phyloP scores from a whole-genome alignment of 805 yeast genomes.

The Cyberlindnera japonica region DNA sequence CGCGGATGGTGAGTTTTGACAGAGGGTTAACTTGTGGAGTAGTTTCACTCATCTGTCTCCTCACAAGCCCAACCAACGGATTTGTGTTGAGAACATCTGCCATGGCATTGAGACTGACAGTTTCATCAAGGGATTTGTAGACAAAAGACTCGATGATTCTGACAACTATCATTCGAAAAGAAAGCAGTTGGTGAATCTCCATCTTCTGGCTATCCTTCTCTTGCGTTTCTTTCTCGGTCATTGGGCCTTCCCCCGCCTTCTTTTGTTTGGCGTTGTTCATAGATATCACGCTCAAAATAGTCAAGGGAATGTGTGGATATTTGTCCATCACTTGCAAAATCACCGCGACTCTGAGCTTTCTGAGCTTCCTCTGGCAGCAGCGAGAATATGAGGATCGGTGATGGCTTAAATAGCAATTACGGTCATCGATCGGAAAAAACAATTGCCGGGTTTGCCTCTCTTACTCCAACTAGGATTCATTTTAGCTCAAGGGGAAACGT shows the following conservation, averaged over 20 bases:
- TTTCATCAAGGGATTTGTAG: slow-evolving; percentile 21
- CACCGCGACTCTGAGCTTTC: no score
- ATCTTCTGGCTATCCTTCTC: background rate
- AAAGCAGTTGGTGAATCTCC: slow-evolving; percentile 12
- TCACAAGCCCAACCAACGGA: slow-evolving; percentile 14
- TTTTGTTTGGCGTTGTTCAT: background rate
- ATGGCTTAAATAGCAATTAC: no score
- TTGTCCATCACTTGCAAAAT: no score
- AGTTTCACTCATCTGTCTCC: slow-evolving; percentile 10
- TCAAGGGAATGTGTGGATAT: no score
- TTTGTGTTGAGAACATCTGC: slow-evolving; percentile 22
- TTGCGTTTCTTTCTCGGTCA: no score
- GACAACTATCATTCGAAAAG: slow-evolving; percentile 25
- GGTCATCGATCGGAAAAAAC: no score
- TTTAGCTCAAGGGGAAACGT: no score
- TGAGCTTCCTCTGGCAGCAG: no score
- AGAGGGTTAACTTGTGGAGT: slow-evolving; percentile 8
- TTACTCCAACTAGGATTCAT: no score
- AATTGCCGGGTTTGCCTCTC: no score
- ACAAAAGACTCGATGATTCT: slow-evolving; percentile 27
- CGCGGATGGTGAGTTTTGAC: slow-evolving; percentile 16
- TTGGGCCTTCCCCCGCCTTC: background rate
- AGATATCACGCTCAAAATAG: no score
- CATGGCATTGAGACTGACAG: slow-evolving; percentile 22
- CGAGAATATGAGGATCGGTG: no score